Base-by-base conservation (phyloP, 106 monocot species). In the Apostasia shenzhenica region DNA sequence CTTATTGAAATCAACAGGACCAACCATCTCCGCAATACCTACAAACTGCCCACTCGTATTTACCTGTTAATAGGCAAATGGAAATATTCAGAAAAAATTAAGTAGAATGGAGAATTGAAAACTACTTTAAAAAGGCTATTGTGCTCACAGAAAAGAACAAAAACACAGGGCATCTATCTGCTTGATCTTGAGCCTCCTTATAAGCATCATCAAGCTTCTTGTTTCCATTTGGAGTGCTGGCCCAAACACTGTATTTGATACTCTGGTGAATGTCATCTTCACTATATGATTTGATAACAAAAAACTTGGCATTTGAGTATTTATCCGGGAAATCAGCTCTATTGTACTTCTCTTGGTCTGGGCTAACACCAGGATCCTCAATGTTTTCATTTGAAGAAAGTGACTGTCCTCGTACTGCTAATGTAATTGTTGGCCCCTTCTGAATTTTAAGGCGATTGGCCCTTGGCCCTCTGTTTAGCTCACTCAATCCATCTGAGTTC, bases 31-130 rank as follows among this genome's bases (percentile, higher is more conserved):
- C 0, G 89, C 93, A 64, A 87, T 74, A 56, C 93, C 93, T 57
- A 94, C 89, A 81, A 94, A 94, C 69, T 94, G 93, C 0, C 93
- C 89, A 75, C 93, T 94, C 4, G 89, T 85, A 69, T 94, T 94
- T 8, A 89, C 93, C 93, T 94, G 72, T 44, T 26, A 38, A 42
- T 38, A 14, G 2, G 44, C 0, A 59, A 67, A 37, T 42, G 41
- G 14, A 67, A 41, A 75, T 3, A 45, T 14, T 40, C 8, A 44
- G 1, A 40, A 47, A 39, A 13, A 13, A 47, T n/a, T 4, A 42
- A 48, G 43, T 13, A 13, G 41, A 61, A 38, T 45, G 14, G 2
- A 48, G 59, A 4, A 47, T 6, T 54, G 7, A 62, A 62, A 39
- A 41, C 37, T 58, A 45, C 38, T 51, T 11, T 11, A 48, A 68